phyloP scores from a whole-genome alignment of 2,329 filamentous ascomycete genomes.

The Sporothrix brasiliensis region DNA sequence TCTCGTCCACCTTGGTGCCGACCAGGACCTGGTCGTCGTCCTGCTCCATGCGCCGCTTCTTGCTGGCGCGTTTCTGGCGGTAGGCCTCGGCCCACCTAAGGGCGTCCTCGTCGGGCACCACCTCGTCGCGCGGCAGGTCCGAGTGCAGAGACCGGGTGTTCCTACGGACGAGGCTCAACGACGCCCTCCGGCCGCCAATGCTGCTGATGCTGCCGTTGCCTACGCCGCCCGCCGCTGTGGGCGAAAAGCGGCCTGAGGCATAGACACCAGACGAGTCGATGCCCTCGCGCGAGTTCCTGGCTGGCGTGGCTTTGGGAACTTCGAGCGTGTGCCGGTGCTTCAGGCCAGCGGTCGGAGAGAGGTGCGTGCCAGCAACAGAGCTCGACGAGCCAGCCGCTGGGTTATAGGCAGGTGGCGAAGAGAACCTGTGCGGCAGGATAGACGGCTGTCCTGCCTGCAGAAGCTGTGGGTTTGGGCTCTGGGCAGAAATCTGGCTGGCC shows the following conservation, averaged over 20 bases:
- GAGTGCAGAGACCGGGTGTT: constrained; percentile 84
- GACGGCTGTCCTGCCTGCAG: constrained; percentile 6
- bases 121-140: constrained; percentile 80
- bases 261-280: constrained; percentile 60
- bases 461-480: constrained; percentile 16
- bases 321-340: constrained; percentile 88
- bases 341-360: constrained; percentile 59
- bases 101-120: constrained; percentile 85
- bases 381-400: constrained; percentile 42
- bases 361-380: constrained; percentile 51
- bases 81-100: constrained; percentile 91
- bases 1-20: constrained; percentile 96
- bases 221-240: constrained; percentile 53
- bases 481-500: constrained; percentile 5
- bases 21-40: constrained; percentile 94
- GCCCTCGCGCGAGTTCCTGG: constrained; percentile 72
- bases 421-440: constrained; percentile 59
- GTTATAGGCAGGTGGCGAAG: constrained; percentile 64
- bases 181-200: constrained; percentile 69
- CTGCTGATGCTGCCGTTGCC: constrained; percentile 52
- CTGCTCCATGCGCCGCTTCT: constrained; percentile 77
- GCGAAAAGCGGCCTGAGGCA: constrained; percentile 81
- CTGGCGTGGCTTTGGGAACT: constrained; percentile 69
- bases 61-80: constrained; percentile 86
- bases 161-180: constrained; percentile 78